phyloP scores from a whole-genome alignment of 225 moss, liverwort and hornwort genomes.

The Marchantia paleacea region DNA sequence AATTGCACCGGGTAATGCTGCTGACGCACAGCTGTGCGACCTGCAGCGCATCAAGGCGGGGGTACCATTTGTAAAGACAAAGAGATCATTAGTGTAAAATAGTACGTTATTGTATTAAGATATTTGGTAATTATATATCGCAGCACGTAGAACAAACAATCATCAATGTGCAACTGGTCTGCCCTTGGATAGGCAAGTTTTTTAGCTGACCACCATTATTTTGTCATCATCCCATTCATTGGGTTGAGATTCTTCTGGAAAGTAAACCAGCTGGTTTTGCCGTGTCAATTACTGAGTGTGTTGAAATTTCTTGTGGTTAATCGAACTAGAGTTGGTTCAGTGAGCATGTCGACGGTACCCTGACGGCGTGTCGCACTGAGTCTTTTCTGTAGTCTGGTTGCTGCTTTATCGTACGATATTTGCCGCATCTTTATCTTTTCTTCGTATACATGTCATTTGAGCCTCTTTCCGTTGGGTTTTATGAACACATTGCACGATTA shows the following conservation, averaged over 20 bases:
- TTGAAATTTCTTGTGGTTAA: too few species aligned
- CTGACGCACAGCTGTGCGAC: slow-evolving; percentile 11
- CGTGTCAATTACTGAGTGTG: neutral
- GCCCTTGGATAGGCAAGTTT: slow-evolving; percentile 28
- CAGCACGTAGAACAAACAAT: slow-evolving; percentile 11
- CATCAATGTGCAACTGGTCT: slow-evolving; percentile 6
- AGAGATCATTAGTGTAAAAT: slow-evolving; percentile 35
- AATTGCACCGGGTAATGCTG: slow-evolving; percentile 9
- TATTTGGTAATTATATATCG: slow-evolving; percentile 7
- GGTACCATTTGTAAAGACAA: slow-evolving; percentile 32
- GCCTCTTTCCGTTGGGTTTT: too few species aligned
- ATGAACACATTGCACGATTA: too few species aligned
- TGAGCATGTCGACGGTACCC: too few species aligned
- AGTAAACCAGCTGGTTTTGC: slow-evolving; percentile 37
- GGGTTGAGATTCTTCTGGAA: slow-evolving; percentile 40
- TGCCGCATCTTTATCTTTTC: too few species aligned
- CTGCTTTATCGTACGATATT: too few species aligned
- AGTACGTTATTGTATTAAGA: slow-evolving; percentile 14
- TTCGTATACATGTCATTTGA: too few species aligned
- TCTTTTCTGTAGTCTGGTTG: too few species aligned
- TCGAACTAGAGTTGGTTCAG: too few species aligned
- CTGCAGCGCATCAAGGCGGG: slow-evolving; percentile 24
- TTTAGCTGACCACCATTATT: slow-evolving; percentile 27
- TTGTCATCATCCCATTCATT: slow-evolving; percentile 28
- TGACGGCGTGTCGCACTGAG: too few species aligned